Base-by-base conservation (phyloP, 352 stramenopile species). In the Phytophthora kernoviae region DNA sequence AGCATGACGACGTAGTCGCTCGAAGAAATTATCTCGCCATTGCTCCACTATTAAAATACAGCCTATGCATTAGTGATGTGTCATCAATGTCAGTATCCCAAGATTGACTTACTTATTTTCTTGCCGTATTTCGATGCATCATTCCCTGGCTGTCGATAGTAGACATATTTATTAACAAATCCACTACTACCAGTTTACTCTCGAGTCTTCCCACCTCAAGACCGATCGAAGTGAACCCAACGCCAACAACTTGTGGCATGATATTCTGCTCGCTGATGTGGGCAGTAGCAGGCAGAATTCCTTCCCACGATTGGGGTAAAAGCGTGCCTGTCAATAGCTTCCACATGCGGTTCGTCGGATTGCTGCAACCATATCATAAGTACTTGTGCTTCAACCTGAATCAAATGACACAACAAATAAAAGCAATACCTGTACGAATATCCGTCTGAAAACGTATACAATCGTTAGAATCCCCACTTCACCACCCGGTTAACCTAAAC, bases 321-420 rank as follows among this genome's bases (percentile, higher is more conserved):
- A 93, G 70, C 1, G 61, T 79, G 8, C 90, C 90, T 21, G 81
- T 88, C 14, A 97, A 61, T 42, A 97, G 57, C 44, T 80, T 90
- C 90, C 89, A 96, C 78, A 97, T 93, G 26, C 86, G 85, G 60
- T 97, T 97, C 18, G 65, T 94, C 9, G 90, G 90, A 48, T 97
- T 96, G 58, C 84, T 94, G 47, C 10, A 47, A 36, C 39, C 17
- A 41, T 26, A 41, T 17, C 17, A 17, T 15, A 24, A 33, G 20
- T 51, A 30, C 30, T 60, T 7, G 8, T 14, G 52, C 8, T 1
- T 26, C 12, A 40, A 22, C 6, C 24, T 49, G 37, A 21, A 20
- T 47, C 27, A 37, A 41, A 26, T 18, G 9, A 15, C 6, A 30
- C 14, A 20, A 11, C 18, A 24, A 4, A 20, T 34, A 58, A 26